Conservation (phyloP, 225 moss, liverwort and hornwort genomes). For the Pleurozium schreberi region DNA sequence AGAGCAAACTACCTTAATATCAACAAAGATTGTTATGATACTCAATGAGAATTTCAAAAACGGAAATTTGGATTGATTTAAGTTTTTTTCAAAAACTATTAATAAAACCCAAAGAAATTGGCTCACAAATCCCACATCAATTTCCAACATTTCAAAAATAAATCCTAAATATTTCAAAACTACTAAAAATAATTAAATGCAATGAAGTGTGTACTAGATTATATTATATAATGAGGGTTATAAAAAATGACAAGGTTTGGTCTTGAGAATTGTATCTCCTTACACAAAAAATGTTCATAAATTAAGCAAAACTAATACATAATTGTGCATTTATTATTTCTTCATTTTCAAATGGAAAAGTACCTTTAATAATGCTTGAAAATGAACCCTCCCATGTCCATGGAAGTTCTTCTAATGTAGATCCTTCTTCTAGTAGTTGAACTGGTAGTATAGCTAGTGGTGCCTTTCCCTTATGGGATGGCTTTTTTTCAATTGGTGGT, state of each 20-base stretch:
- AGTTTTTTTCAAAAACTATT: neutral
- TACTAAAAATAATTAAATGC: too few species aligned
- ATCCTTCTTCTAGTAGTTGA: fast-evolving
- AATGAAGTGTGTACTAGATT: neutral
- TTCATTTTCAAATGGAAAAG: neutral
- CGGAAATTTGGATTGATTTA: neutral
- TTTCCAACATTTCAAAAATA: neutral
- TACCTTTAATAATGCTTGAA: slow-evolving; percentile 10
- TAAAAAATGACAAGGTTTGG: neutral
- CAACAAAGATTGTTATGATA: neutral
- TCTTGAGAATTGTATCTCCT: neutral
- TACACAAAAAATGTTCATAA: neutral
- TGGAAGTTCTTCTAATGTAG: neutral
- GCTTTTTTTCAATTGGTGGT: neutral
- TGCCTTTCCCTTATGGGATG: neutral
- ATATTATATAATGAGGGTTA: neutral
- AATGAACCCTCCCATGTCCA: slow-evolving; percentile 31
- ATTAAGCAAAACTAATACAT: too few species aligned
- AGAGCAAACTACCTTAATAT: too few species aligned
- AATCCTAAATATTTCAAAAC: fast-evolving
- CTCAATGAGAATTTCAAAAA: neutral
- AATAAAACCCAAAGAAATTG: fast-evolving
- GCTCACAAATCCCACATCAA: fast-evolving
- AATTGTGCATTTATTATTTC: fast-evolving
- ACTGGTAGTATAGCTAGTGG: neutral